Conservation (phyloP, 129 eudicot species). For the Kitagawia praeruptora region DNA sequence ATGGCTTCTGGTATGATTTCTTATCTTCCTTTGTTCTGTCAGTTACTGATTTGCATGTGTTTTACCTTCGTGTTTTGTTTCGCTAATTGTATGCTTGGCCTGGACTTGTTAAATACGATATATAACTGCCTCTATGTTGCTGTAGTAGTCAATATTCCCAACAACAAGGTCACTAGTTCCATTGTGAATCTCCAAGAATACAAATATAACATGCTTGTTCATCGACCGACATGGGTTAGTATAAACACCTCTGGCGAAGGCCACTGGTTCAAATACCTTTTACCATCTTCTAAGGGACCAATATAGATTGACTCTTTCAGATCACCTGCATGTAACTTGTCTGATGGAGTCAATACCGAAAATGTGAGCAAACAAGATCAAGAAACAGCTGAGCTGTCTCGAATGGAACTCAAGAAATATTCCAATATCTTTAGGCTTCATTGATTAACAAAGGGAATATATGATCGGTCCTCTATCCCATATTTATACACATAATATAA, state of each 20-base stretch:
- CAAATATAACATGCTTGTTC: no score
- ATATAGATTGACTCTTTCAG: conserved; percentile 60
- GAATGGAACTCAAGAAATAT: neutral
- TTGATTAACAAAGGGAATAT: neutral
- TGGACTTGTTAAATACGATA: no score
- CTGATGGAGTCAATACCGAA: neutral
- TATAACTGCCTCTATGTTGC: no score
- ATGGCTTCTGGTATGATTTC: no score
- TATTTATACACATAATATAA: no score
- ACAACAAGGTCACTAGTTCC: no score
- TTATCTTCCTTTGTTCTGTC: no score
- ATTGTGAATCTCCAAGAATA: no score
- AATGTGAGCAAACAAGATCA: neutral
- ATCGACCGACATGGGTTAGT: neutral
- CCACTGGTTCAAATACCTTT: conserved; percentile 51
- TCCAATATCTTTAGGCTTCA: neutral
- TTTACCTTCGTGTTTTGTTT: no score
- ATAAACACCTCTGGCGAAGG: conserved; percentile 52
- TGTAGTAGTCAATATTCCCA: no score
- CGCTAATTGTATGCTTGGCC: no score
- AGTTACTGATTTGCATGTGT: no score
- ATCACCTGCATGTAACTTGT: conserved; percentile 45
- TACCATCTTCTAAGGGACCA: conserved; percentile 45
- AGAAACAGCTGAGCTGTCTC: neutral
- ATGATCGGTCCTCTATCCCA: neutral